Base-by-base conservation (phyloP, 2,329 filamentous ascomycete genomes). In the Grosmannia huntii region DNA sequence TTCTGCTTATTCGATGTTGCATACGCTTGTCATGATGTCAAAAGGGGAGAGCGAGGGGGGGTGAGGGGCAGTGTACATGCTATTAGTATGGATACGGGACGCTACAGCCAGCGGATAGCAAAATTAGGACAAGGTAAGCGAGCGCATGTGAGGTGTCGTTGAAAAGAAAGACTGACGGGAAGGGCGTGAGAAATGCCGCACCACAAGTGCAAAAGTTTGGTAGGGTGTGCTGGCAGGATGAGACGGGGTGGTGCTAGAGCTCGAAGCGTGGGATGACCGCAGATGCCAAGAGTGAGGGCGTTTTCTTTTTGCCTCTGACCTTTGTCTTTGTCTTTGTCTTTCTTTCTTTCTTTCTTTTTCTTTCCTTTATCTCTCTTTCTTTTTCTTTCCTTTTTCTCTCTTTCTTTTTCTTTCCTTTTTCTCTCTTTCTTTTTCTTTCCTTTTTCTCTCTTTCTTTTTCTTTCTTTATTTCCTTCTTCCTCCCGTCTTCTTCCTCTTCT, bases 81-180 rank as follows among this genome's bases (percentile, higher is more conserved):
- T n/a, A n/a, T n/a, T n/a, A n/a, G n/a, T n/a, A n/a, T 23, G 28
- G 19, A 52, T 33, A 33, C 36, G 27, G 10, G 14, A 10, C 21
- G 36, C 16, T n/a, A 28, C 14, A 25, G 36, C 33, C 27, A 55
- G n/a, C 31, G 25, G 25, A 28, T 46, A 12, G 27, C 50, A 55
- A 54, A 58, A 59, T 59, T 36, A 53, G 57, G 57, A 48, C 44
- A 59, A 36, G 54, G 57, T 56, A 59, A 59, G 57, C 57, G 57
- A 59, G 49, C 25, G 48, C 21, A 23, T 28, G 38, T 16, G 16
- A 41, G 23, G 48, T 25, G 46, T 16, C 48, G 11, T 5, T 16
- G 7, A 4, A 12, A 50, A 28, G 14, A 9, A 12, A 28, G 25
- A 50, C 21, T 25, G 46, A 16, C 12, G 23, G 25, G 48, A 25